Evolutionary conservation across 2,329 filamentous ascomycete genomes (phyloP).

Genomic region (Bipolaris cookei): DNA sequence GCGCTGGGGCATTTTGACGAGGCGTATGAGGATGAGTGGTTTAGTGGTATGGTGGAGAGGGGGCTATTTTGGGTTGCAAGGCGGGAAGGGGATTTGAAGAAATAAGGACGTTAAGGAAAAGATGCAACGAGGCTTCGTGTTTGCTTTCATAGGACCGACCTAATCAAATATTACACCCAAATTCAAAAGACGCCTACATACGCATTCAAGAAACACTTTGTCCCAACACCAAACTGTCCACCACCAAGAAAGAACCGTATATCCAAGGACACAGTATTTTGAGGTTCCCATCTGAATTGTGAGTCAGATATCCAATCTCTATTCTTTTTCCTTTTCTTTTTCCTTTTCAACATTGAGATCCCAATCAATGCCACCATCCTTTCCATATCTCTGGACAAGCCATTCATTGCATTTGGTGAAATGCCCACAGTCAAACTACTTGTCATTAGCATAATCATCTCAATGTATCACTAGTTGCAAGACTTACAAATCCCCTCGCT

Average conservation of each 20-base stretch:
- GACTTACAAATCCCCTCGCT: constrained; percentile 72
- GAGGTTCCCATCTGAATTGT: background rate
- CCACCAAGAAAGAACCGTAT: background rate
- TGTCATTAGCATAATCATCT: constrained; percentile 44
- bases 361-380: constrained; percentile 86
- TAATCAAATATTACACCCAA: background rate
- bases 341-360: constrained; percentile 61
- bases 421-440: constrained; percentile 75
- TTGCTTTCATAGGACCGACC: background rate
- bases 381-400: constrained; percentile 78
- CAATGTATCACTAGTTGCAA: background rate
- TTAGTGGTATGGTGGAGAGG: constrained; percentile 23
- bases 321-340: constrained; percentile 46
- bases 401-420: constrained; percentile 85
- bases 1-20: constrained; percentile 40
- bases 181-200: background rate
- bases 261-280: background rate
- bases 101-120: background rate
- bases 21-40: constrained; percentile 36
- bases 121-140: background rate
- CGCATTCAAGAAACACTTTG: background rate
- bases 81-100: background rate
- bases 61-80: constrained; percentile 30
- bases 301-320: background rate
- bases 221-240: background rate